Evolutionary conservation across 306 rosid genomes (phyloP), one percentile per base, ranked within the genome.

Genomic region (Calophaca sinica): DNA sequence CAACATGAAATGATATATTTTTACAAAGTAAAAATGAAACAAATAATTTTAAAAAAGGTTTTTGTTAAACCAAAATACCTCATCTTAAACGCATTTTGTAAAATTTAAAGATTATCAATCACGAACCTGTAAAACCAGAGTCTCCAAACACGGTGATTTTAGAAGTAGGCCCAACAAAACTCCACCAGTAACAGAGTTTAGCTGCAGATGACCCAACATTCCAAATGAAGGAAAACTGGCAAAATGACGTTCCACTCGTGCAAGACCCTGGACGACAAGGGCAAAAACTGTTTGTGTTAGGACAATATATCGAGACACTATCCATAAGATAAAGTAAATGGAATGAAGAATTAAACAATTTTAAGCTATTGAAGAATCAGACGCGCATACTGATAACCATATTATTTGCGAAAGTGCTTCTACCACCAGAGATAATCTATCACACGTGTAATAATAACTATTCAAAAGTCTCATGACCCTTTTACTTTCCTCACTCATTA

Each of bases 41-140:
- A 45, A 45, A 9, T 9, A 45, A 45, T 45, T 4, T 45, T 9
- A 45, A 45, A 45, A 10, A 36, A 36, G 4, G 51, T 10, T 36
- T 36, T 36, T 6, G 6, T 36, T 36, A 36, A 36, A 36, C 5
- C 41, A 36, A 36, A 45, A 45, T 13, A 14, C 51, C 51, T 36
- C 4, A 36, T 36, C 4, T 45, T 9, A 12, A 45, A 12, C 51
- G 9, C 11, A 45, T 12, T n/a, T 49, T 49, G 15, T 49, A 7
- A 49, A n/a, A 11, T 13, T 4, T 49, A 13, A 49, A 49, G 15
- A 49, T 44, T 9, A 13, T 26, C 13, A 71, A 26, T 32, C 7
- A 53, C 80, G 14, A 29, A 75, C 73, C 80, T n/a, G 1, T 1
- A 75, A 3, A 52, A 29, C 32, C 3, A 53, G 69, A 59, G 53